Conservation (phyloP, 208 protist species). For the Leishmania major region DNA sequence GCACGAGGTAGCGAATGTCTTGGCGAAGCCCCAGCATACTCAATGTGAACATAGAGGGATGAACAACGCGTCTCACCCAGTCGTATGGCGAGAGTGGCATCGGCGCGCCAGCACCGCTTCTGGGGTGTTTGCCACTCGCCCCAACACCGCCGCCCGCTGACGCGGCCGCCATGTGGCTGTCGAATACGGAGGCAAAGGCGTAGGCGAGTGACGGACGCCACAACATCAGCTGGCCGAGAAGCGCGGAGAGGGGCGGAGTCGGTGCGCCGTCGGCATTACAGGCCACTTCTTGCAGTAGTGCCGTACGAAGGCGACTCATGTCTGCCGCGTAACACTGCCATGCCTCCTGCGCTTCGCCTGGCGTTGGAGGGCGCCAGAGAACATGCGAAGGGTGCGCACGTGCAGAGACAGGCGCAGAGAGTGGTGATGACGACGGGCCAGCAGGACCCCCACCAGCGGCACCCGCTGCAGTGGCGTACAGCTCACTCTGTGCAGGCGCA, state of each 20-base stretch:
- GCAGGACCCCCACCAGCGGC: background rate
- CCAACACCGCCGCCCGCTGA: background rate
- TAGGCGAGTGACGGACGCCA: conserved; percentile 15
- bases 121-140: background rate
- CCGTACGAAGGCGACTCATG: conserved; percentile 13
- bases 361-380: conserved; percentile 4
- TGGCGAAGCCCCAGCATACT: conserved; percentile 24
- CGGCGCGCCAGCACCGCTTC: background rate
- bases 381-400: background rate
- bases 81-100: conserved; percentile 13
- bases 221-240: background rate
- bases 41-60: conserved; percentile 17
- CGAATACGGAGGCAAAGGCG: conserved; percentile 12
- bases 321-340: conserved; percentile 15
- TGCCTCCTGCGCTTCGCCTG: conserved; percentile 22
- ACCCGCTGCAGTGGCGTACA: conserved; percentile 8
- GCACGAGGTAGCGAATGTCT: conserved; percentile 25
- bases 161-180: conserved; percentile 5
- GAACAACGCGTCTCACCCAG: conserved; percentile 2
- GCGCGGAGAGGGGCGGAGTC: background rate
- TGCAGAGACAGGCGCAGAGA: background rate
- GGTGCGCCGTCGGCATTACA: background rate
- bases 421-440: background rate
- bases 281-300: conserved; percentile 3
- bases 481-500: conserved; percentile 3